Evolutionary conservation across 2,329 filamentous ascomycete genomes (phyloP), one percentile per base, ranked within the genome.

Genomic region (Ophiosphaerella narmari): DNA sequence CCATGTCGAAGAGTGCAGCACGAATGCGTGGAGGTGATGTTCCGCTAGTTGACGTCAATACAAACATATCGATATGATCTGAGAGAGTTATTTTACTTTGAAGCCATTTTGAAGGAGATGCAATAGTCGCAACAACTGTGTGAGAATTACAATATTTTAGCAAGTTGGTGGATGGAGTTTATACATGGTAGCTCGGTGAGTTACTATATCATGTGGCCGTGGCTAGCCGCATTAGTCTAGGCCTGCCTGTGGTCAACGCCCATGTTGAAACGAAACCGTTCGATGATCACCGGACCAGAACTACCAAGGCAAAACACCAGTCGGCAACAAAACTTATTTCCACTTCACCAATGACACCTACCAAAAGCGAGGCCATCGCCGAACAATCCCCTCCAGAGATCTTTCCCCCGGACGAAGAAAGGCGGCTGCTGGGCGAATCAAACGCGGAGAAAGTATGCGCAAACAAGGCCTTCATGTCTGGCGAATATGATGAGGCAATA

Each of bases 1-100:
- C 94, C 92, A 97, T 97, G 79, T 99, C 94, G 74, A 99, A 97
- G 59, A 99, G 86, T 75, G 92, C 97, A 62, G 93, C 94, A 62
- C 91, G 84, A 51, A 97, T 82, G 86, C 16, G 90, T 88, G 73
- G 91, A 86, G 70, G 64, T 47, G 63, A 57, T 52, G 55, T 55
- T 12, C 39, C 60, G 37, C 57, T 58, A 14, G 6, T 9, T 29
- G 13, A 36, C 32, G 48, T 48, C 39, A 47, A 43, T 12, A 49
- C 3, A 18, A 6, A 9, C 1, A 4, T 35, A 18, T 12, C 11
- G 1, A 29, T 16, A 5, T 38, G 13, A 21, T 13, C 3, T 18
- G 4, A 13, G 35, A 14, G n/a, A n/a, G 18, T 11, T 2, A 23
- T 12, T 16, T 11, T 57, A 60, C 61, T 42, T 52, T 29, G 58